A percentile compares a stretch with the other conserved stretches of the same genome.
Evolutionary conservation across 371 early-diverging fungal genomes (phyloP).

Genomic region (Mucor saturninus): DNA sequence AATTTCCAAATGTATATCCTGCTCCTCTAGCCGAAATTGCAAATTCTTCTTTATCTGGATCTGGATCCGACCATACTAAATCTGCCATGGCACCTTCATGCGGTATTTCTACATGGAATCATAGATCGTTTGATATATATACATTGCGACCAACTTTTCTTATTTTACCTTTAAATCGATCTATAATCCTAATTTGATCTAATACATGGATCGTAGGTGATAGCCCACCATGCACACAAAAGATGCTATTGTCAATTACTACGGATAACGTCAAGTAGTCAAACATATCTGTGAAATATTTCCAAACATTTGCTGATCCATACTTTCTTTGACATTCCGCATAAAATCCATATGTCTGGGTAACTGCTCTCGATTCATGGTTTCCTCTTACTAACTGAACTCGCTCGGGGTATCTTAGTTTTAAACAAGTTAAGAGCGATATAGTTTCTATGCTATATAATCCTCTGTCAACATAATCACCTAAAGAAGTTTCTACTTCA

Average conservation of each 20-base stretch:
- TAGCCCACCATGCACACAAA: conserved; percentile 97
- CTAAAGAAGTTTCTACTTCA: conserved; percentile 37
- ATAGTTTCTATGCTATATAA: conserved; percentile 96
- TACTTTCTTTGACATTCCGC: conserved; percentile 96
- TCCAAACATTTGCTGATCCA: conserved; percentile 88
- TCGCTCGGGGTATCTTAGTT: conserved; percentile 90
- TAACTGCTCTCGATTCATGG: conserved; percentile 94
- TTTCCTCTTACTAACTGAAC: conserved; percentile 97
- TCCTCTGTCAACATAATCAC: conserved; percentile 98
- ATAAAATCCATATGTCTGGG: conserved; percentile 97
- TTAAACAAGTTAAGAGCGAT: conserved; percentile 85
- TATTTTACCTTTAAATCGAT: conserved; percentile 81
- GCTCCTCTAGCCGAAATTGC: conserved; percentile 92
- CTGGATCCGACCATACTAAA: conserved; percentile 98
- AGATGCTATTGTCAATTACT: conserved; percentile 90
- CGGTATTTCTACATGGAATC: conserved; percentile 79
- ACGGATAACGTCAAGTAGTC: conserved; percentile 92
- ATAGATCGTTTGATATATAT: conserved; percentile 1
- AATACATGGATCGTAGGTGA: conserved; percentile 91
- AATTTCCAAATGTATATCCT: conserved; percentile 90
- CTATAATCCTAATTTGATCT: conserved; percentile 91
- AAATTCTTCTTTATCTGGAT: conserved; percentile 81
- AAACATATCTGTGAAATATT: conserved; percentile 93
- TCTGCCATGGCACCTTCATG: conserved; percentile 99
- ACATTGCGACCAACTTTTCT: background rate